These are phyloP conservation scores for Schizosaccharomyces cryophilus DNA, from an alignment of 805 yeast genomes.

Conservation along the genomic window DNA sequence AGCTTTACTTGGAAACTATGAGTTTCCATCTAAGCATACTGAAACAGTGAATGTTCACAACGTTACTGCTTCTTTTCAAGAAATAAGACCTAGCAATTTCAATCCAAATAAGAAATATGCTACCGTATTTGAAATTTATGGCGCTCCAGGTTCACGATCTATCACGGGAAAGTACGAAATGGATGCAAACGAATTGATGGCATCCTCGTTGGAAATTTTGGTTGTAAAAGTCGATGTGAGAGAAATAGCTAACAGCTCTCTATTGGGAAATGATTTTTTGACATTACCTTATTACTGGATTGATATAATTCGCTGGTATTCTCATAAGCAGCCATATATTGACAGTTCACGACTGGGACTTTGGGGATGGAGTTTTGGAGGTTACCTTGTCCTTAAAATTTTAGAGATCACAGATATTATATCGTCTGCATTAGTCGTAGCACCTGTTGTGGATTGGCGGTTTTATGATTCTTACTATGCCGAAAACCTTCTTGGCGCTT, in stretches of 20 bases:
- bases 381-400: slow-evolving; percentile 72
- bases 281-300: neutral
- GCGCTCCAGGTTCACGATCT: slow-evolving; percentile 84
- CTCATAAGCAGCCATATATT: slow-evolving; percentile 23
- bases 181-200: slow-evolving; percentile 48
- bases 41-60: slow-evolving; percentile 22
- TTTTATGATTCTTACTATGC: slow-evolving; percentile 71
- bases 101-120: slow-evolving; percentile 45
- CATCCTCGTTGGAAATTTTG: slow-evolving; percentile 34
- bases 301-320: neutral
- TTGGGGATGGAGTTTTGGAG: slow-evolving; percentile 99
- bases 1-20: neutral
- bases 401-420: slow-evolving; percentile 55
- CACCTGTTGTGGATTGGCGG: slow-evolving; percentile 91
- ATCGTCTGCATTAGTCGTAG: slow-evolving; percentile 81
- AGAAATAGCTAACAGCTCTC: too few relatives aligned
- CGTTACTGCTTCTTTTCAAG: slow-evolving; percentile 36
- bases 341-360: slow-evolving; percentile 48
- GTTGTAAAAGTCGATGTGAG: slow-evolving; percentile 16
- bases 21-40: slow-evolving; percentile 12
- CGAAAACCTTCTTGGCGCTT: slow-evolving; percentile 79
- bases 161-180: slow-evolving; percentile 39
- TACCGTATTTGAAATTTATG: slow-evolving; percentile 68
- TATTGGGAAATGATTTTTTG: too few relatives aligned
- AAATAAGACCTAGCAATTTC: slow-evolving; percentile 56